Evolutionary conservation across 2,329 filamentous ascomycete species (phyloP).

Genomic region (Exophiala mesophila): DNA sequence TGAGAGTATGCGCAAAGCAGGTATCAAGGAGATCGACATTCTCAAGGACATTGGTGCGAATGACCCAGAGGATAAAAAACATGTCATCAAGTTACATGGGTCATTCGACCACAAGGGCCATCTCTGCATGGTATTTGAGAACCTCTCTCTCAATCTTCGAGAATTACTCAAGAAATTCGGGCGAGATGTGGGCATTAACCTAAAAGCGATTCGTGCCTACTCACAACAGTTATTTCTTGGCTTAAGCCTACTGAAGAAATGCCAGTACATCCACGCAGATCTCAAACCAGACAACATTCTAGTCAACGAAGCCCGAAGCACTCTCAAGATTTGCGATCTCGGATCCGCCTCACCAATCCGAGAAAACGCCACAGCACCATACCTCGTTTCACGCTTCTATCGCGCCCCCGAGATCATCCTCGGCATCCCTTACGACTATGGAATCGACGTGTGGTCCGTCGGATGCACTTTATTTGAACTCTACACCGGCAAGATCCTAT

Average conservation of each 20-base stretch:
- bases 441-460: constrained; percentile 95
- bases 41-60: constrained; percentile 78
- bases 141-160: constrained; percentile 83
- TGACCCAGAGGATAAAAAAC: constrained; percentile 84
- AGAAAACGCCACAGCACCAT: constrained; percentile 88
- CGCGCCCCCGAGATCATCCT: constrained; percentile 95
- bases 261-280: constrained; percentile 91
- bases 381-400: constrained; percentile 95
- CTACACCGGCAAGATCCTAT: constrained; percentile 95
- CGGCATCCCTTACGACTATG: constrained; percentile 91
- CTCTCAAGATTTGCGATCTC: constrained; percentile 92
- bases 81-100: constrained; percentile 81
- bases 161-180: constrained; percentile 95
- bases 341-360: constrained; percentile 90
- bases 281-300: constrained; percentile 97
- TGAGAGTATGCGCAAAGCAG: constrained; percentile 83
- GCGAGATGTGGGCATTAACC: constrained; percentile 85
- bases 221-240: constrained; percentile 92
- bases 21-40: constrained; percentile 90
- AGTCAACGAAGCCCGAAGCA: constrained; percentile 75
- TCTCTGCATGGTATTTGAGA: constrained; percentile 95
- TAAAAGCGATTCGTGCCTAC: constrained; percentile 81
- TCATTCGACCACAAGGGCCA: constrained; percentile 93
- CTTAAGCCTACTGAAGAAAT: constrained; percentile 80
- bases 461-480: constrained; percentile 96